Percentiles rank a stretch among this genome's conserved stretches.
phyloP scores from a whole-genome alignment of 345 rosid species.

The Aurinia saxatilis region DNA sequence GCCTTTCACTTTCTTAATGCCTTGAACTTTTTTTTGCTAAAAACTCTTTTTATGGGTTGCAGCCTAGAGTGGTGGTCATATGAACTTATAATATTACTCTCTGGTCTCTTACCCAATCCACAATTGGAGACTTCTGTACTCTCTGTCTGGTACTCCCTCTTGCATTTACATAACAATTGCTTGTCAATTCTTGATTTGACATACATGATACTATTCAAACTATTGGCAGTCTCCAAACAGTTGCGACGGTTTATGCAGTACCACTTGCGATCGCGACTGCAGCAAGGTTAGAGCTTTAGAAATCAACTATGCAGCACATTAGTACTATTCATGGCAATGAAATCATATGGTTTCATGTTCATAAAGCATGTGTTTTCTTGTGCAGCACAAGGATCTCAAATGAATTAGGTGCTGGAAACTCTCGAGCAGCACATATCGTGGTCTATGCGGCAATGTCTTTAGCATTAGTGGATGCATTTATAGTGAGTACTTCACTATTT shows the following conservation, averaged over 20 bases:
- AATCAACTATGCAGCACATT: background rate
- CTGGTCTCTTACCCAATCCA: slow-evolving; percentile 58
- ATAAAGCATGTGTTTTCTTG: slow-evolving; percentile 1
- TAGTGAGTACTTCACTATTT: slow-evolving; percentile 39
- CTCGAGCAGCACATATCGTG: slow-evolving; percentile 40
- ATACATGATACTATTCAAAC: background rate
- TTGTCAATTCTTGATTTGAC: background rate
- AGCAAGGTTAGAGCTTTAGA: slow-evolving; percentile 39
- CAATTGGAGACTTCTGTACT: slow-evolving; percentile 83
- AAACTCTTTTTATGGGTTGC: slow-evolving; percentile 1
- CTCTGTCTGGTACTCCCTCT: slow-evolving; percentile 46
- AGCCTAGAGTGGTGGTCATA: slow-evolving; percentile 46
- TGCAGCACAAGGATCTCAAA: slow-evolving; percentile 49
- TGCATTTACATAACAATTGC: too few species aligned
- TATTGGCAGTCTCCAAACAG: slow-evolving; percentile 46
- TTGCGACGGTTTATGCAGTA: slow-evolving; percentile 37
- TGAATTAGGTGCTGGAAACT: slow-evolving; percentile 74
- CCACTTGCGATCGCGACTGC: slow-evolving; percentile 56
- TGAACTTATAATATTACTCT: slow-evolving; percentile 66
- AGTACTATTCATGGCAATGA: too few species aligned
- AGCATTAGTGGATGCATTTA: slow-evolving; percentile 32
- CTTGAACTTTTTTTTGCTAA: background rate
- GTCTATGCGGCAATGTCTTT: slow-evolving; percentile 37
- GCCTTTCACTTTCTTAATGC: background rate
- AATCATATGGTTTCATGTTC: slow-evolving; percentile 8